These are phyloP conservation scores for Tulasnella sp. DNA, from an alignment of 768 basidiomycete genomes.

Conservation along the genomic window DNA sequence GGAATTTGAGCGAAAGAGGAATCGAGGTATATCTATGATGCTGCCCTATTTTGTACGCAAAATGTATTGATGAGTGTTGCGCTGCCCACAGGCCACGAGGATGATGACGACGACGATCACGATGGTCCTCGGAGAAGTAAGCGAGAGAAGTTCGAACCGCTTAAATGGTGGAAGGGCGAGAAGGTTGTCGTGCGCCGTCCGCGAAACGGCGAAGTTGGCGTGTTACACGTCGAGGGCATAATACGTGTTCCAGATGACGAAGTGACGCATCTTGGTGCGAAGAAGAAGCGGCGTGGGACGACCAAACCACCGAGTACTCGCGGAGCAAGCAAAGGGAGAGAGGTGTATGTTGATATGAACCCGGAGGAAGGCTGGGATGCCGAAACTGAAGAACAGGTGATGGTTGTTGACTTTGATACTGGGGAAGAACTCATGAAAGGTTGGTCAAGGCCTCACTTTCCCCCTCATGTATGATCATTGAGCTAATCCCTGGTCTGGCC, in stretches of 20 bases:
- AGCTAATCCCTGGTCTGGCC: constrained; percentile 4
- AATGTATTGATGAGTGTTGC: no score
- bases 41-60: no score
- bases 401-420: constrained; percentile 57
- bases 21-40: no score
- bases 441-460: constrained; percentile 42
- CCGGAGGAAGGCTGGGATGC: constrained; percentile 75
- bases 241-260: constrained; percentile 44
- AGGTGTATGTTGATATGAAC: constrained; percentile 20
- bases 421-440: constrained; percentile 57
- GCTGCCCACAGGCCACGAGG: no score
- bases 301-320: constrained; percentile 26
- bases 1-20: not conserved
- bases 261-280: constrained; percentile 37
- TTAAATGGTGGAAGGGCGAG: constrained; percentile 17
- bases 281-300: constrained; percentile 32
- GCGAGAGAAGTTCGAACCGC: constrained; percentile 3
- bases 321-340: constrained; percentile 36
- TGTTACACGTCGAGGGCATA: constrained; percentile 15
- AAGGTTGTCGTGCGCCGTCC: constrained; percentile 11
- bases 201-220: constrained; percentile 8
- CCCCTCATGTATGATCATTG: not conserved
- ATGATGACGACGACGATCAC: constrained; percentile 5
- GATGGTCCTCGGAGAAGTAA: constrained; percentile 12
- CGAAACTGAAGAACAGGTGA: constrained; percentile 52